Conservation (phyloP, 805 yeast genomes). For the Starmerella bombicola region DNA sequence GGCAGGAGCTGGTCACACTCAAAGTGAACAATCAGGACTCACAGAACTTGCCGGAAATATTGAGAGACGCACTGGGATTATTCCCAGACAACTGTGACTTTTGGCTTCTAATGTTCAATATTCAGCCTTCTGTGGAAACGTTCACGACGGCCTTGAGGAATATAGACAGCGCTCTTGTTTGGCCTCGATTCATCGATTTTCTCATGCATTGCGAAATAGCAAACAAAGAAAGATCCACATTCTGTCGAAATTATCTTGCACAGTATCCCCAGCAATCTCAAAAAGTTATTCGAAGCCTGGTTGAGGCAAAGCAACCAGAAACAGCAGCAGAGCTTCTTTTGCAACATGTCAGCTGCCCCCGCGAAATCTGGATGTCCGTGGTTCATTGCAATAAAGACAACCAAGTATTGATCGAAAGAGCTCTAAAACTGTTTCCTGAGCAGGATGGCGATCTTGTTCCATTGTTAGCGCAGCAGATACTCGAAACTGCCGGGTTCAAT, state of each 20-base stretch:
- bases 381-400: background rate
- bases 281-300: background rate
- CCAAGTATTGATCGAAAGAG: conserved; percentile 1
- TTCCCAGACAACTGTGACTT: conserved; percentile 9
- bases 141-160: conserved; percentile 41
- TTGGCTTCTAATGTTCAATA: conserved; percentile 11
- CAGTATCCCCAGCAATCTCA: background rate
- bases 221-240: background rate
- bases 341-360: background rate
- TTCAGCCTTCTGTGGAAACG: conserved; percentile 27
- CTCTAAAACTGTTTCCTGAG: background rate
- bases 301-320: background rate
- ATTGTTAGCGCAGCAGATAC: background rate
- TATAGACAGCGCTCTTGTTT: conserved; percentile 43
- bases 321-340: conserved; percentile 4
- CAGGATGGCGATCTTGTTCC: conserved; percentile 4
- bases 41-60: background rate
- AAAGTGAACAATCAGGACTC: background rate
- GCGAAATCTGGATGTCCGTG: conserved; percentile 4
- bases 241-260: conserved; percentile 4
- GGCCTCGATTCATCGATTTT: conserved; percentile 43
- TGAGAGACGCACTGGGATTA: conserved; percentile 10
- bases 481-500: background rate
- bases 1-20: conserved; percentile 4
- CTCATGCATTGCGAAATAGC: conserved; percentile 25